These are phyloP conservation scores for Rhizoctonia solani DNA, from an alignment of 1,284 basidiomycete genomes.

Conservation along the genomic window DNA sequence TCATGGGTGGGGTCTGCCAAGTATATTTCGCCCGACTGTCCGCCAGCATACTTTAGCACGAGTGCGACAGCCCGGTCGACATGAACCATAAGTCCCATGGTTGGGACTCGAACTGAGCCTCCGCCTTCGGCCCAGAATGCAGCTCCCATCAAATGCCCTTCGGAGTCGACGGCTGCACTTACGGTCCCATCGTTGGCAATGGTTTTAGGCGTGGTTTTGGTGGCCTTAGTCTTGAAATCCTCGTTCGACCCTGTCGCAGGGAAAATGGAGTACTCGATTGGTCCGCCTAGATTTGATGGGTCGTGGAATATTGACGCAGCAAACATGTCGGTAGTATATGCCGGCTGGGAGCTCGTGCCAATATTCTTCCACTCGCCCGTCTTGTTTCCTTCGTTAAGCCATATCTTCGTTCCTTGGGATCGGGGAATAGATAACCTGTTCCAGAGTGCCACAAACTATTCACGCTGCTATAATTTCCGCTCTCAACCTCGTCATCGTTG, in stretches of 20 bases:
- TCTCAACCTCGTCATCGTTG: constrained; percentile 47
- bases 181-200: constrained; percentile 16
- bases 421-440: constrained; percentile 57
- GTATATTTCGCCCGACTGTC: not conserved
- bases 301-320: constrained; percentile 61
- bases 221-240: constrained; percentile 7
- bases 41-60: constrained; percentile 4
- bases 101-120: not conserved
- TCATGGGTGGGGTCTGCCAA: constrained; percentile 24
- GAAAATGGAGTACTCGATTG: constrained; percentile 59
- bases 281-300: constrained; percentile 42
- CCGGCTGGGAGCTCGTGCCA: constrained; percentile 60
- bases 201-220: not conserved
- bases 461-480: constrained; percentile 47
- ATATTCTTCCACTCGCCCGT: constrained; percentile 66
- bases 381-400: constrained; percentile 50
- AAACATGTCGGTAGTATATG: constrained; percentile 60
- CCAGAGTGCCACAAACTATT: constrained; percentile 61
- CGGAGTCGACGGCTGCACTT: constrained; percentile 16
- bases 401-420: constrained; percentile 19
- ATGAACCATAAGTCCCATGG: constrained; percentile 17
- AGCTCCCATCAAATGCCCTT: constrained; percentile 1
- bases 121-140: constrained; percentile 23
- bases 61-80: constrained; percentile 18
- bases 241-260: constrained; percentile 46